Percentiles rank a stretch among this genome's conserved stretches.
Conservation (phyloP, 2,329 filamentous ascomycete species). For the Aspergillus latus region DNA sequence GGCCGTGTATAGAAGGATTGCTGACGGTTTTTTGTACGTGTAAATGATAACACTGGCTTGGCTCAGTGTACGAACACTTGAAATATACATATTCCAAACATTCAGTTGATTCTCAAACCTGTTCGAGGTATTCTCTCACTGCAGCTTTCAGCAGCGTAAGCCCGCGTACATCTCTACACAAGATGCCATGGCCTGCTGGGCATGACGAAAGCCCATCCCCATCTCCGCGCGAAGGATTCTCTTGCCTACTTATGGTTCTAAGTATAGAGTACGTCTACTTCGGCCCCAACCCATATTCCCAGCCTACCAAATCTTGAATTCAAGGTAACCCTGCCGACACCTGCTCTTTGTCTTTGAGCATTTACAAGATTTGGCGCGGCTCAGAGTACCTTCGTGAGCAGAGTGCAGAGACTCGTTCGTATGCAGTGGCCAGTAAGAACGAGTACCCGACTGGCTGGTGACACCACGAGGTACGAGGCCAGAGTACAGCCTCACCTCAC, state of each 20-base stretch:
- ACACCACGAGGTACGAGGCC: neutral
- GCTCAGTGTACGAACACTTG: neutral
- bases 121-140: neutral
- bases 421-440: neutral
- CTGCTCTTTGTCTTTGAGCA: neutral
- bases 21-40: constrained; percentile 28
- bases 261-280: neutral
- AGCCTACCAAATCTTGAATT: neutral
- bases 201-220: neutral
- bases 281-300: neutral
- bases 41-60: constrained; percentile 36
- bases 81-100: neutral
- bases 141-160: neutral
- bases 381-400: too few species aligned
- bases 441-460: neutral
- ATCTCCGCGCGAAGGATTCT: constrained; percentile 4
- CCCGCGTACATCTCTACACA: neutral
- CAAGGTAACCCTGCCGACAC: neutral
- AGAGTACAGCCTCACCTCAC: neutral
- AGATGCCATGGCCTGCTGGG: neutral
- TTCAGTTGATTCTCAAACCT: neutral
- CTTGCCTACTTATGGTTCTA: neutral
- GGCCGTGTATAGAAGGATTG: constrained; percentile 30
- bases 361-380: neutral
- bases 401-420: neutral